phyloP scores from a whole-genome alignment of 2,329 filamentous ascomycete genomes.

The Cadophora luteo-olivacea region DNA sequence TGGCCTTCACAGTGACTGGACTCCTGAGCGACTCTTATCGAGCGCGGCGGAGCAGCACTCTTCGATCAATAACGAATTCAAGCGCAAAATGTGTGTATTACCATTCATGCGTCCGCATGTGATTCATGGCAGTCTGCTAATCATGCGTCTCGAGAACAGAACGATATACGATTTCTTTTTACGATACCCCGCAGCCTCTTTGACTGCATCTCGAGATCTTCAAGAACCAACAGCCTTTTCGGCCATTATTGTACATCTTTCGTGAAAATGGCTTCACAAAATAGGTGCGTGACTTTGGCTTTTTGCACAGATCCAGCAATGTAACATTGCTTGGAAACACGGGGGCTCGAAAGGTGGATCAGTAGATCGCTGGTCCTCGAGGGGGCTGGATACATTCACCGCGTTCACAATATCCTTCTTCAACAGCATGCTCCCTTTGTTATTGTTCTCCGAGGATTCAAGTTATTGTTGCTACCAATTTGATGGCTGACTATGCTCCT shows the following conservation, averaged over 20 bases:
- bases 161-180: slow-evolving; percentile 37
- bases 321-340: slow-evolving; percentile 39
- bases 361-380: slow-evolving; percentile 12
- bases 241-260: slow-evolving; percentile 31
- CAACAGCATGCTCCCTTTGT: slow-evolving; percentile 18
- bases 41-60: neutral
- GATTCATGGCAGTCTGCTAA: slow-evolving; percentile 14
- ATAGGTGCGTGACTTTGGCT: slow-evolving; percentile 38
- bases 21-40: slow-evolving; percentile 6
- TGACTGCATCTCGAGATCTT: slow-evolving; percentile 21
- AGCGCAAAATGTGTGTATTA: slow-evolving; percentile 16
- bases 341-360: slow-evolving; percentile 29
- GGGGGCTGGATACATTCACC: slow-evolving; percentile 27
- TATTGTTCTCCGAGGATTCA: slow-evolving; percentile 18
- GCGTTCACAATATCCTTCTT: slow-evolving; percentile 3
- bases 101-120: neutral
- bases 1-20: slow-evolving; percentile 1
- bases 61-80: slow-evolving; percentile 7
- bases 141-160: slow-evolving; percentile 17
- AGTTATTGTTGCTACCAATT: slow-evolving; percentile 15
- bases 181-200: slow-evolving; percentile 41
- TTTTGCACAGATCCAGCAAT: slow-evolving; percentile 34
- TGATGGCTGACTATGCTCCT: slow-evolving; percentile 32
- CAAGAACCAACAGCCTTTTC: slow-evolving; percentile 24
- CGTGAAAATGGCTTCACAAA: slow-evolving; percentile 43